A percentile compares a stretch with the other conserved stretches of the same genome.
Evolutionary conservation across 768 basidiomycete genomes (phyloP).

Genomic region (Rhodosporidiobolus odoratus): DNA sequence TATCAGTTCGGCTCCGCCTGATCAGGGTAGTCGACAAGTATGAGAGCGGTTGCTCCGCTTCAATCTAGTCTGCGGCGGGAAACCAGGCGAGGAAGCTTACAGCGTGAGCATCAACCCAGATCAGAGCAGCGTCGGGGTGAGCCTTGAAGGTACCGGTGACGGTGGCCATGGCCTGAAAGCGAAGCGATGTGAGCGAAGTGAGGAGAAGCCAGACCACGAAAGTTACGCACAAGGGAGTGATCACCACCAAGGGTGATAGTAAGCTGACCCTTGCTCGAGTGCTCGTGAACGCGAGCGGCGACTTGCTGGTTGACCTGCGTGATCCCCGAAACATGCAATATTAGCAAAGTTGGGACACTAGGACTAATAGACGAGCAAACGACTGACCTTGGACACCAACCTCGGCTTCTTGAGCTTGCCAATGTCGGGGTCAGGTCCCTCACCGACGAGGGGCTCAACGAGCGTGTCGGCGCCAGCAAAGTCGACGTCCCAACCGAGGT

Average conservation of each 20-base stretch:
- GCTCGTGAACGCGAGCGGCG: constrained; percentile 65
- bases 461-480: constrained; percentile 60
- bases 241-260: constrained; percentile 92
- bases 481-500: constrained; percentile 77
- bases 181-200: not conserved
- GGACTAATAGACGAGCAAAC: not conserved
- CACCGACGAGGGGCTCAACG: constrained; percentile 25
- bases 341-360: not conserved
- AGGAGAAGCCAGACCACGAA: no score
- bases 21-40: no score
- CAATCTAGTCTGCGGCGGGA: no score
- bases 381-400: constrained; percentile 59
- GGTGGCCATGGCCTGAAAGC: constrained; percentile 76
- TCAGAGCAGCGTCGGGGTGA: constrained; percentile 60
- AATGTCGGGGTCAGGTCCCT: constrained; percentile 67
- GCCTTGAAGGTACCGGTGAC: constrained; percentile 73
- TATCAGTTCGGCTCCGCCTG: no score
- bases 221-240: constrained; percentile 70
- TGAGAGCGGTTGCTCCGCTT: no score
- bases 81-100: constrained; percentile 16
- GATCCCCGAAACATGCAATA: not conserved
- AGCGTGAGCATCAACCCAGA: constrained; percentile 87
- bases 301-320: constrained; percentile 66
- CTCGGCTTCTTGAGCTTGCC: constrained; percentile 86
- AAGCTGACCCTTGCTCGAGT: constrained; percentile 70